Percentiles rank a stretch among this genome's conserved stretches.
These are phyloP conservation scores for Ecytonucleospora hepatopenaei DNA, from an alignment of 371 early-diverging fungal genomes.

Conservation along the genomic window DNA sequence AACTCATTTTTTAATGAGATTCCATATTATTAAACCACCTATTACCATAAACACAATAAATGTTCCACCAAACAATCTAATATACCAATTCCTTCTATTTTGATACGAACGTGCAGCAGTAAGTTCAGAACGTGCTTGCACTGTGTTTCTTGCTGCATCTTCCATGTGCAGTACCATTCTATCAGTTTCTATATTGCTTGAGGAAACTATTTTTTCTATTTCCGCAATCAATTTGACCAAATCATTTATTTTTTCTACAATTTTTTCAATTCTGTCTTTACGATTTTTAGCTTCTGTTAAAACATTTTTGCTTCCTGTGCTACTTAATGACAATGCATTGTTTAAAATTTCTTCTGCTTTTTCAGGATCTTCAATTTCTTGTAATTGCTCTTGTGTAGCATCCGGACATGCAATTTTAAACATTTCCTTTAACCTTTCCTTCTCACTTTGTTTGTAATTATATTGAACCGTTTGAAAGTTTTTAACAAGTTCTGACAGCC, in stretches of 20 bases:
- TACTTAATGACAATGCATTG: conserved; percentile 46
- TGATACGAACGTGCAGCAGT: conserved; percentile 51
- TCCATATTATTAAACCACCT: background rate
- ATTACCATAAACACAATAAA: background rate
- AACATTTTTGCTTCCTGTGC: conserved; percentile 33
- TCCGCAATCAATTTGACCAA: conserved; percentile 49
- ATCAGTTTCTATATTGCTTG: conserved; percentile 36
- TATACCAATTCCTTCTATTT: conserved; percentile 12
- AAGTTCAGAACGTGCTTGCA: conserved; percentile 51
- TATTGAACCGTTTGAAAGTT: conserved; percentile 34
- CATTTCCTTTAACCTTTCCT: conserved; percentile 42
- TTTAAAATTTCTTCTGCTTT: conserved; percentile 28
- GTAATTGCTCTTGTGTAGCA: conserved; percentile 52
- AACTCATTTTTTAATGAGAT: background rate
- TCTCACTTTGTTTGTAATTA: conserved; percentile 44
- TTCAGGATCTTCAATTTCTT: conserved; percentile 26
- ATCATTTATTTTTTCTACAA: conserved; percentile 42
- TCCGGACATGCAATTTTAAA: conserved; percentile 55
- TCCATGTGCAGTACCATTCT: conserved; percentile 41
- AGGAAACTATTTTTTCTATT: conserved; percentile 44
- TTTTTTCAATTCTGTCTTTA: conserved; percentile 49
- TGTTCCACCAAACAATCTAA: background rate
- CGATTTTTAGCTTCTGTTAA: conserved; percentile 40
- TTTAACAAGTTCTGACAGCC: conserved; percentile 41
- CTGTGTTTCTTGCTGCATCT: conserved; percentile 42